Conservation (phyloP, 257 asterid genomes). For the Lycium barbarum region DNA sequence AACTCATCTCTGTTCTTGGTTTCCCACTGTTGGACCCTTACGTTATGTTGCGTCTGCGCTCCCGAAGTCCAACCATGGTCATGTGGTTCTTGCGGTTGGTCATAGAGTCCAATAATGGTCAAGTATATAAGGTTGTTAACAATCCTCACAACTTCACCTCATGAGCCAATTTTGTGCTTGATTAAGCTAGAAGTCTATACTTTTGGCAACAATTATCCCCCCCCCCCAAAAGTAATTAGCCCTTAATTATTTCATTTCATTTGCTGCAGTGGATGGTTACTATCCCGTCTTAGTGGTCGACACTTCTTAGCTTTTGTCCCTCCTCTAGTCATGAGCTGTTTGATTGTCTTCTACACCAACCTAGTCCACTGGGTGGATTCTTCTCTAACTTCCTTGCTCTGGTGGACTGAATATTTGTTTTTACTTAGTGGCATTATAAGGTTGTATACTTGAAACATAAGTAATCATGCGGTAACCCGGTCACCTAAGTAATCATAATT, state of each 20-base stretch:
- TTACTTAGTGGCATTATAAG: not conserved
- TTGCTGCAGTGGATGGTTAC: not conserved
- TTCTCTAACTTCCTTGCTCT: not conserved
- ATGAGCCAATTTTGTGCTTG: slow-evolving; percentile 12
- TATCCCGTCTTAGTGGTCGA: not conserved
- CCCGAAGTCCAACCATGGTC: not conserved
- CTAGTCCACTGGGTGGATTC: not conserved
- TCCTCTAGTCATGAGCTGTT: not conserved
- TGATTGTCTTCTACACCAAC: not conserved
- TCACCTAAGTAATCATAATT: slow-evolving; percentile 8
- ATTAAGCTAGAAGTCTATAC: slow-evolving; percentile 6
- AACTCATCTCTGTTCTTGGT: not conserved
- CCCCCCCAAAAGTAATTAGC: not conserved
- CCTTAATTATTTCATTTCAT: slow-evolving; percentile 13
- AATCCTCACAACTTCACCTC: not conserved
- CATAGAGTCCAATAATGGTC: not conserved
- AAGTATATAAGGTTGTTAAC: not conserved
- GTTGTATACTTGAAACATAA: not conserved
- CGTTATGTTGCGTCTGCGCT: not conserved
- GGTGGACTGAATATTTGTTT: not conserved
- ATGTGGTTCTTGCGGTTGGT: not conserved
- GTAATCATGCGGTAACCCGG: not conserved
- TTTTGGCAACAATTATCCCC: not conserved
- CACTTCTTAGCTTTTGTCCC: not conserved
- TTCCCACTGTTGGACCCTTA: slow-evolving; percentile 18